These are phyloP conservation scores for Hypomyces perniciosus DNA, from an alignment of 2,329 filamentous ascomycete species.

Conservation along the genomic window DNA sequence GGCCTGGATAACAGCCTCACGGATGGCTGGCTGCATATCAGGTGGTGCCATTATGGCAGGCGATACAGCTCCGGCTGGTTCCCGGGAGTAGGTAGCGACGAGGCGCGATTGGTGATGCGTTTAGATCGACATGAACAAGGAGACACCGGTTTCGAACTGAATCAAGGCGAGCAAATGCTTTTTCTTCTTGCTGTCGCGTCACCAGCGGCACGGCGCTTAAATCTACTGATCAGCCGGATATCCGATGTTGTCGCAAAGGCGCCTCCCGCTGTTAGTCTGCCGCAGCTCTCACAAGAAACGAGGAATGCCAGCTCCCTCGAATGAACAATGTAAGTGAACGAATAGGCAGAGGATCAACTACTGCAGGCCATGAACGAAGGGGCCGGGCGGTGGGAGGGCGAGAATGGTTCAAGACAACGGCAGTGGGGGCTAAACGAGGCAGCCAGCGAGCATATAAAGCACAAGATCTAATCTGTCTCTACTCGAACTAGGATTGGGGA, in stretches of 20 bases:
- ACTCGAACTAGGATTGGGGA: not conserved
- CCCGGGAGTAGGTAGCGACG: slow-evolving; percentile 18
- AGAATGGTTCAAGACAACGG: slow-evolving; percentile 9
- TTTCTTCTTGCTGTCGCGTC: slow-evolving; percentile 1
- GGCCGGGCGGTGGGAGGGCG: slow-evolving; percentile 7
- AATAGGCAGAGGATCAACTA: slow-evolving; percentile 4
- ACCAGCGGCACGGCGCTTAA: slow-evolving; percentile 6
- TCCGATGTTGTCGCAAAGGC: not conserved
- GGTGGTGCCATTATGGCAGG: slow-evolving; percentile 38
- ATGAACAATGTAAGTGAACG: slow-evolving; percentile 3
- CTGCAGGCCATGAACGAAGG: slow-evolving; percentile 12
- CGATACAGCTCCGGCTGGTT: slow-evolving; percentile 16
- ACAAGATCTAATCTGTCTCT: not conserved
- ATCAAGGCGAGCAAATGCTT: slow-evolving; percentile 9
- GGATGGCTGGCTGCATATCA: slow-evolving; percentile 26
- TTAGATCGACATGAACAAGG: slow-evolving; percentile 23
- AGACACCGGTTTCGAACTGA: slow-evolving; percentile 5
- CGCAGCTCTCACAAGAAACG: not conserved
- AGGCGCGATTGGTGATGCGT: slow-evolving; percentile 17
- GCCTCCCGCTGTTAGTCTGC: no score
- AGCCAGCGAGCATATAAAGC: slow-evolving; percentile 12
- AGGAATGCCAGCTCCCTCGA: slow-evolving; percentile 24
- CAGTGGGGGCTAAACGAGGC: slow-evolving; percentile 7
- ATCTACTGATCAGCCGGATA: slow-evolving; percentile 1
- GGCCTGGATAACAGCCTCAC: slow-evolving; percentile 27